A percentile compares a stretch with the other conserved stretches of the same genome.
Conservation (phyloP, 768 basidiomycete species). For the Boletus rex-veris region DNA sequence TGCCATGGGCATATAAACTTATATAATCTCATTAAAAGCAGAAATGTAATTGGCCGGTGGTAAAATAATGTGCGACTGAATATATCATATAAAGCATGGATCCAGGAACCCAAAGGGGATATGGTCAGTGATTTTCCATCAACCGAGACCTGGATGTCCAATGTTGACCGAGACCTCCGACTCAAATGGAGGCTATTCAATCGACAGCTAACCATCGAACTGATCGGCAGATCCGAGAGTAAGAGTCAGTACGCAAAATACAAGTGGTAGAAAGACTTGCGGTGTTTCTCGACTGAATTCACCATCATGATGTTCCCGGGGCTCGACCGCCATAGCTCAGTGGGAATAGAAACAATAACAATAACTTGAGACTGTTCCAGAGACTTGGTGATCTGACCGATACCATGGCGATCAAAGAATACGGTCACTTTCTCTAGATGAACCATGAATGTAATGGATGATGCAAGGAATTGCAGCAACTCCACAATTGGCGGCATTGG, state of each 20-base stretch:
- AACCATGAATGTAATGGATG: conserved; percentile 89
- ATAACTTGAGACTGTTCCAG: conserved; percentile 45
- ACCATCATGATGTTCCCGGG: conserved; percentile 64
- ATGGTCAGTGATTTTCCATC: too few species aligned
- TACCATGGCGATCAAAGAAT: conserved; percentile 69
- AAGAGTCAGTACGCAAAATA: background rate
- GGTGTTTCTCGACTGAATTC: conserved; percentile 14
- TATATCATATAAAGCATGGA: too few species aligned
- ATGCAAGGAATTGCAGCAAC: conserved; percentile 83
- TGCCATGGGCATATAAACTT: too few species aligned
- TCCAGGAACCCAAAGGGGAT: too few species aligned
- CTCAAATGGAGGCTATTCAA: too few species aligned
- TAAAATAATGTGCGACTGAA: too few species aligned
- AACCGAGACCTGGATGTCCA: too few species aligned
- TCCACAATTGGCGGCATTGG: conserved; percentile 78
- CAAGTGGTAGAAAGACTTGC: background rate
- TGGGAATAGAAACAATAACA: conserved; percentile 40
- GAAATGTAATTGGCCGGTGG: too few species aligned
- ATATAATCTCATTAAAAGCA: too few species aligned
- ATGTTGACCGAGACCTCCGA: too few species aligned
- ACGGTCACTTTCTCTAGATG: conserved; percentile 70
- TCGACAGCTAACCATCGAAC: too few species aligned
- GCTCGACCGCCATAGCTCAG: conserved; percentile 52
- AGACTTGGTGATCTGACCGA: conserved; percentile 62
- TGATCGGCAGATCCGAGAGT: too few species aligned